Evolutionary conservation across 164 flowering plant species (phyloP).

Genomic region (Tinospora cordifolia): DNA sequence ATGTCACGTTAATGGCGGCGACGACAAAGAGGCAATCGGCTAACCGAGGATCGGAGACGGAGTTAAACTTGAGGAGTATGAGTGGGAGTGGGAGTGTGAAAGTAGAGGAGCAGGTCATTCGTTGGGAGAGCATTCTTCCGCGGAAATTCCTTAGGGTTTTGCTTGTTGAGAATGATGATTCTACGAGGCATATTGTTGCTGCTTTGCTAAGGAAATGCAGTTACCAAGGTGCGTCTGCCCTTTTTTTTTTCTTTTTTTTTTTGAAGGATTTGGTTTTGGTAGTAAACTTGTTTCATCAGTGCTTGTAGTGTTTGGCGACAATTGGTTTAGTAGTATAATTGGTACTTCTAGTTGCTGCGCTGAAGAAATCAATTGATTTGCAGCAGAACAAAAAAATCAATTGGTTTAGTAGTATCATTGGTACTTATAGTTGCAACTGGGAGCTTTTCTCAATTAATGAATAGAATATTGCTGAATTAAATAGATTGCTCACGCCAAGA

Average conservation of each 20-base stretch:
- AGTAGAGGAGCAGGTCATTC: conserved; percentile 24
- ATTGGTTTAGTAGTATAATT: no score
- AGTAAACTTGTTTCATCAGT: background rate
- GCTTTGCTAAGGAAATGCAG: conserved; percentile 70
- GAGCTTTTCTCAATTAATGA: no score
- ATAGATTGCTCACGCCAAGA: no score
- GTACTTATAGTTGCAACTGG: no score
- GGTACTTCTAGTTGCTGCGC: no score
- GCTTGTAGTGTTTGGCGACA: background rate
- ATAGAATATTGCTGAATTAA: no score
- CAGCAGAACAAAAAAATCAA: no score
- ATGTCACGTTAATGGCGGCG: no score
- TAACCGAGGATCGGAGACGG: conserved; percentile 6
- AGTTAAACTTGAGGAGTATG: background rate
- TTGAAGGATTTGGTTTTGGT: background rate
- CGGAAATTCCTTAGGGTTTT: conserved; percentile 50
- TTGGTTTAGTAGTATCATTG: no score
- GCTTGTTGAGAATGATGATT: conserved; percentile 65
- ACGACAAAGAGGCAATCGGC: background rate
- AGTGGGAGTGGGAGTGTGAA: background rate
- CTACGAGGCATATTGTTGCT: conserved; percentile 68
- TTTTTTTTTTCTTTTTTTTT: no score
- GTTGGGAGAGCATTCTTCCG: conserved; percentile 71
- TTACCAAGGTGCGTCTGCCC: conserved; percentile 55
- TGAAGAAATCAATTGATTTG: no score